A percentile compares a stretch with the other conserved stretches of the same genome.
phyloP scores from a whole-genome alignment of 345 rosid species.

The Stellera chamaejasme region DNA sequence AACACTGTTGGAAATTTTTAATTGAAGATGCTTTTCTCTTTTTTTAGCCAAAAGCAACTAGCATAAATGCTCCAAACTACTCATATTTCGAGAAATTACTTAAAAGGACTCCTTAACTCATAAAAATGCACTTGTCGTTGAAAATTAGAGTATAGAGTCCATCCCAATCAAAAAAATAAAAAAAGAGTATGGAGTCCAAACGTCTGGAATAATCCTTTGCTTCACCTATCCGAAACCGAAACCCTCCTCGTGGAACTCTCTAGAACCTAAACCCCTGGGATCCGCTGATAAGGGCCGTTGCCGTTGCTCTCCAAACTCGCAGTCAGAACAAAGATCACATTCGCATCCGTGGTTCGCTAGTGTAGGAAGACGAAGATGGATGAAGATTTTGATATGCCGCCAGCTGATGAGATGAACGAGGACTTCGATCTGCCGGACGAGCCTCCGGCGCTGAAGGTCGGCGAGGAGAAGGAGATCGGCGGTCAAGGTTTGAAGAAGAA shows the following conservation, averaged over 20 bases:
- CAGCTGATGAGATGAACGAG: slow-evolving; percentile 39
- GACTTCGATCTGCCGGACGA: slow-evolving; percentile 41
- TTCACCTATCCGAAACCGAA: neutral
- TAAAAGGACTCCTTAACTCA: too few species aligned
- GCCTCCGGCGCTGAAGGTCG: slow-evolving; percentile 29
- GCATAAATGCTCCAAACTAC: too few species aligned
- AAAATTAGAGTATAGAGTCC: too few species aligned
- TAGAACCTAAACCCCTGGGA: slow-evolving; percentile 23
- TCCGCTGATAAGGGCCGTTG: slow-evolving; percentile 1
- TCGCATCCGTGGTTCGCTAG: neutral
- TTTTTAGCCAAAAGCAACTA: too few species aligned
- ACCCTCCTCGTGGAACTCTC: slow-evolving; percentile 26
- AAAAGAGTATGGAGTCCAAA: too few species aligned
- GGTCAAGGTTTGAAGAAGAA: slow-evolving; percentile 75
- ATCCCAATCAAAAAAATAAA: too few species aligned
- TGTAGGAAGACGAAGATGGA: slow-evolving; percentile 29
- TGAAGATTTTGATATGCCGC: slow-evolving; percentile 49
- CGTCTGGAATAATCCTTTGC: slow-evolving; percentile 12
- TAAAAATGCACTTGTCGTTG: too few species aligned
- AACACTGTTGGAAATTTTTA: too few species aligned
- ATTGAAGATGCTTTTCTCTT: too few species aligned
- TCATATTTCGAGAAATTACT: too few species aligned
- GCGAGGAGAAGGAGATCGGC: slow-evolving; percentile 80
- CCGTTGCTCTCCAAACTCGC: neutral
- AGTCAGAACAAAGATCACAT: neutral